phyloP scores from a whole-genome alignment of 345 rosid species.

The Microcos paniculata region DNA sequence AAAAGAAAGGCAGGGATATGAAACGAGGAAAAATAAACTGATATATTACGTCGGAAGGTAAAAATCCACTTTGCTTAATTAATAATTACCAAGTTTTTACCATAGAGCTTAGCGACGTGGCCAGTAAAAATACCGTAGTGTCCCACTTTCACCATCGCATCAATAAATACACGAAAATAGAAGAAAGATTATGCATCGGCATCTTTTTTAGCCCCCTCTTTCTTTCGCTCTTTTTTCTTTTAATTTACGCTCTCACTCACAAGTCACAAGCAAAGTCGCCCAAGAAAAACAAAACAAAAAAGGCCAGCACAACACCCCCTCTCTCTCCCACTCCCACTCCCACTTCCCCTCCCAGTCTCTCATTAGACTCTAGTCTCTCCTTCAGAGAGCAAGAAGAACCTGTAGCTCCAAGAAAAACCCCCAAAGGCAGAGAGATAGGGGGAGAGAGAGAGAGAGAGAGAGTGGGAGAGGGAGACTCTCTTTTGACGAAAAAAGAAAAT shows the following conservation, averaged over 20 bases:
- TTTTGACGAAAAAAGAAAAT: neutral
- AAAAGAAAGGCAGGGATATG: neutral
- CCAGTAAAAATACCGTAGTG: too few relatives aligned
- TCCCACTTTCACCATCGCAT: too few relatives aligned
- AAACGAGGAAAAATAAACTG: neutral
- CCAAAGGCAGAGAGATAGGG: neutral
- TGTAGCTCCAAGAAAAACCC: neutral
- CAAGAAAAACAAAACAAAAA: neutral
- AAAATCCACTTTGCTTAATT: too few relatives aligned
- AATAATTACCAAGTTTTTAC: neutral
- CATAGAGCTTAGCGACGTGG: too few relatives aligned
- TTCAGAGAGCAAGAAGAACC: neutral
- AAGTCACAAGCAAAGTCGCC: neutral
- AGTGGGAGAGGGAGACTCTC: neutral
- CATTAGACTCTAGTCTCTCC: too few relatives aligned
- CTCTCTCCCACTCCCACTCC: neutral
- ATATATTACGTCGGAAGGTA: neutral
- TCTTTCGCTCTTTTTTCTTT: neutral
- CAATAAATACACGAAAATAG: too few relatives aligned
- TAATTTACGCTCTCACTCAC: neutral
- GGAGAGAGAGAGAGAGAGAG: neutral
- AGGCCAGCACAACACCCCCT: too few relatives aligned
- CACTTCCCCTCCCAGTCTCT: neutral
- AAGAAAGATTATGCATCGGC: too few relatives aligned
- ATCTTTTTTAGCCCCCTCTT: neutral